phyloP scores from a whole-genome alignment of 345 rosid genomes.

The Salix suchowensis region DNA sequence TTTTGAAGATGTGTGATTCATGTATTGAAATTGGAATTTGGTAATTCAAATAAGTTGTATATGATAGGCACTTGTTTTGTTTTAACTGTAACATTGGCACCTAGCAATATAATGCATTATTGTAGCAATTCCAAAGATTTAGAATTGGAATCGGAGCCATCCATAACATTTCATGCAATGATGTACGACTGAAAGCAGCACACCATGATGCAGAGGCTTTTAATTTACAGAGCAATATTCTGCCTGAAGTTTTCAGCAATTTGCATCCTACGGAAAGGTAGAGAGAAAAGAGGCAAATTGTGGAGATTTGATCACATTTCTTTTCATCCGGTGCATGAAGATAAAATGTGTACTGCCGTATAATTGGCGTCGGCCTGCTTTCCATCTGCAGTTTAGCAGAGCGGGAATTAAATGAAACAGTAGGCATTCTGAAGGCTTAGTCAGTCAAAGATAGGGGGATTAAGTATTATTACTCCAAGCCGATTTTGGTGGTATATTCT shows the following conservation, averaged over 20 bases:
- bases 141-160: not conserved
- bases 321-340: not conserved
- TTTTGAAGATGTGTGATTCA: conserved; percentile 3
- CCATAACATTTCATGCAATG: not conserved
- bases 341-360: not conserved
- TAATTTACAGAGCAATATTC: not conserved
- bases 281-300: not conserved
- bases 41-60: conserved; percentile 18
- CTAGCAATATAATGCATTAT: not conserved
- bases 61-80: not conserved
- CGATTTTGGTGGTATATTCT: no score
- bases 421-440: no score
- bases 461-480: no score
- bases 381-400: no score
- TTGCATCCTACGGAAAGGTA: not conserved
- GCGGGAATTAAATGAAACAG: no score
- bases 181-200: not conserved
- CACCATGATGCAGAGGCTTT: not conserved
- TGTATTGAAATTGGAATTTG: conserved; percentile 17
- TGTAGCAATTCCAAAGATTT: not conserved
- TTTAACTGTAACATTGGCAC: not conserved
- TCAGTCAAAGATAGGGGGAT: no score
- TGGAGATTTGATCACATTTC: not conserved
- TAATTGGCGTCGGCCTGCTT: not conserved
- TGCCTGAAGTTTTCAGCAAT: not conserved